A percentile compares a stretch with the other conserved stretches of the same genome.
phyloP scores from a whole-genome alignment of 768 basidiomycete genomes.

The Boletus speciosus region DNA sequence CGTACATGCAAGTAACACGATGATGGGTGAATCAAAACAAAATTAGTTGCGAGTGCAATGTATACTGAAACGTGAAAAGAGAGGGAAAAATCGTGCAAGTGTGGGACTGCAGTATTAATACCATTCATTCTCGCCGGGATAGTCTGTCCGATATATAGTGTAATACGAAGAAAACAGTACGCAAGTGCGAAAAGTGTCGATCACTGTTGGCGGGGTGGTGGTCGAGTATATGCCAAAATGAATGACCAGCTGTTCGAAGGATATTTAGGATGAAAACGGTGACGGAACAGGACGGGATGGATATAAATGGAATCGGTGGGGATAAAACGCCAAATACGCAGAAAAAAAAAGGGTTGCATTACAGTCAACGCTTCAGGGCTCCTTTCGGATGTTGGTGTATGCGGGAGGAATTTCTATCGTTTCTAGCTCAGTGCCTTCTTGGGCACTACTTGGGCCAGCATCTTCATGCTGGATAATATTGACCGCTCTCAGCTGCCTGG shows the following conservation, averaged over 20 bases:
- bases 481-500: conserved; percentile 59
- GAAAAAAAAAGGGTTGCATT: not conserved
- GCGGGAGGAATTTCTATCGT: conserved; percentile 83
- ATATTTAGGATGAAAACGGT: not conserved
- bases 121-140: conserved; percentile 7
- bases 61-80: not conserved
- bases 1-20: not conserved
- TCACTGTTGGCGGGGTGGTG: not conserved
- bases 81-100: not conserved
- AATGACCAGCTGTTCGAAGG: not conserved
- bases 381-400: conserved; percentile 58
- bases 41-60: not conserved
- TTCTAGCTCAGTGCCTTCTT: conserved; percentile 48
- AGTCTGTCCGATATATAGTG: conserved; percentile 1
- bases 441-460: conserved; percentile 46
- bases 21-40: not conserved
- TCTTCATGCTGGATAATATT: conserved; percentile 87
- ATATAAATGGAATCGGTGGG: conserved; percentile 3
- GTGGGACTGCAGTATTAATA: not conserved
- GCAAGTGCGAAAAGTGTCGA: not conserved
- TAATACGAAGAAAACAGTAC: not conserved
- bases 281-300: not conserved
- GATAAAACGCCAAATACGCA: not conserved
- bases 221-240: conserved; percentile 1
- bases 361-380: not conserved